Percentiles rank a stretch among this genome's conserved stretches.
These are phyloP conservation scores for Atkinsonella texensis DNA, from an alignment of 2,329 filamentous ascomycete species.

Conservation along the genomic window DNA sequence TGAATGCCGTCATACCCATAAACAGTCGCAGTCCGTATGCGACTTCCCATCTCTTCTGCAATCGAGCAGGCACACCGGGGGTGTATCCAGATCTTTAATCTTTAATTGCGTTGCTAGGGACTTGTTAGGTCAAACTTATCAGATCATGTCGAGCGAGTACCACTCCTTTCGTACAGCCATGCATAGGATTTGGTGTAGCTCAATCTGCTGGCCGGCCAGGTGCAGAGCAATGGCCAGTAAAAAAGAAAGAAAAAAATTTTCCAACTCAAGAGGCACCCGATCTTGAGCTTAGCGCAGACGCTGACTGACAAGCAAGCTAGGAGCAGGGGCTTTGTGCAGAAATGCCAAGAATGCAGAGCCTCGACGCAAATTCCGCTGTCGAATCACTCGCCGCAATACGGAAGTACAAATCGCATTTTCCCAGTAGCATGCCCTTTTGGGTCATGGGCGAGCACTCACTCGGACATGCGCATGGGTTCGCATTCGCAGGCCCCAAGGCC, in stretches of 20 bases:
- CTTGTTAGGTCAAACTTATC: too few species aligned
- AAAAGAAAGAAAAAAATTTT: too few species aligned
- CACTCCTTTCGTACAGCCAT: too few species aligned
- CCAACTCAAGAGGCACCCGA: too few species aligned
- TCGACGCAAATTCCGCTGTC: background rate
- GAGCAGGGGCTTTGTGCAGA: too few species aligned
- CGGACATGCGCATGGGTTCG: background rate
- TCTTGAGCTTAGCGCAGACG: too few species aligned
- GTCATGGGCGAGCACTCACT: background rate
- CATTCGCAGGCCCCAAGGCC: background rate
- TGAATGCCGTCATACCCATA: background rate
- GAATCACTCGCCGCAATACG: background rate
- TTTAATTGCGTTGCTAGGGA: too few species aligned
- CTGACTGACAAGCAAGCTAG: too few species aligned
- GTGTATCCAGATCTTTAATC: background rate
- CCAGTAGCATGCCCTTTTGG: background rate
- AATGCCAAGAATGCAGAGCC: background rate
- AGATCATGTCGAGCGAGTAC: too few species aligned
- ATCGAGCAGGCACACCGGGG: constrained; percentile 2
- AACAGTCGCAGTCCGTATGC: background rate
- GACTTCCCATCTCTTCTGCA: constrained; percentile 2
- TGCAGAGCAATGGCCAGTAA: too few species aligned
- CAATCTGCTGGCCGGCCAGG: too few species aligned
- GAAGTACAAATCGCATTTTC: background rate
- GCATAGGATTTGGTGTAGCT: too few species aligned